Evolutionary conservation across 1,284 basidiomycete species (phyloP).

Genomic region (Spongiforma sp.): DNA sequence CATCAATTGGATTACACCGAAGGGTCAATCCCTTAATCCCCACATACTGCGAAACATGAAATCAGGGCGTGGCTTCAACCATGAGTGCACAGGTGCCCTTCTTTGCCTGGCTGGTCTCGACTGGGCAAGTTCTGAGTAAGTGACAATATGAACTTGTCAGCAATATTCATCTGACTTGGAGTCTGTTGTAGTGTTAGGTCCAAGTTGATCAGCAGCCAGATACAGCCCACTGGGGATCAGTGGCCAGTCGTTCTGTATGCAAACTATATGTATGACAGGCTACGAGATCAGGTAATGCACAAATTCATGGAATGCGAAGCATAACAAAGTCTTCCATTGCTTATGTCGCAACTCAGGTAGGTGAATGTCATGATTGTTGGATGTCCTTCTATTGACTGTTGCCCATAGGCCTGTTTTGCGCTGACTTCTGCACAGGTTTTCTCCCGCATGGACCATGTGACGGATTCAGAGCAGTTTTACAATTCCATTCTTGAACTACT

Average conservation of each 20-base stretch:
- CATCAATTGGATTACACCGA: neutral
- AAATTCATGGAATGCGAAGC: neutral
- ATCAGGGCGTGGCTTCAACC: neutral
- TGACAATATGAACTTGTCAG: no score
- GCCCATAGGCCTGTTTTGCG: neutral
- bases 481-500: neutral
- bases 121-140: neutral
- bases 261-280: neutral
- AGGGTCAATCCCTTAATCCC: neutral
- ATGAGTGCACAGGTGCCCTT: neutral
- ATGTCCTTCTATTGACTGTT: neutral
- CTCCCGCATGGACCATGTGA: neutral
- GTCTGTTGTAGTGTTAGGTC: neutral
- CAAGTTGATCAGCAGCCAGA: neutral
- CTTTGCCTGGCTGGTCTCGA: neutral
- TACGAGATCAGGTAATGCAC: neutral
- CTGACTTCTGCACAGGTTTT: constrained; percentile 6
- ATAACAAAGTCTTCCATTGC: constrained; percentile 1
- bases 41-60: neutral
- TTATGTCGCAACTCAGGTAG: constrained; percentile 5
- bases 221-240: neutral
- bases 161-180: neutral
- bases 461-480: constrained; percentile 3
- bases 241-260: neutral
- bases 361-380: neutral